phyloP scores from a whole-genome alignment of 768 basidiomycete species.

The Neoboletus brunneissimus region DNA sequence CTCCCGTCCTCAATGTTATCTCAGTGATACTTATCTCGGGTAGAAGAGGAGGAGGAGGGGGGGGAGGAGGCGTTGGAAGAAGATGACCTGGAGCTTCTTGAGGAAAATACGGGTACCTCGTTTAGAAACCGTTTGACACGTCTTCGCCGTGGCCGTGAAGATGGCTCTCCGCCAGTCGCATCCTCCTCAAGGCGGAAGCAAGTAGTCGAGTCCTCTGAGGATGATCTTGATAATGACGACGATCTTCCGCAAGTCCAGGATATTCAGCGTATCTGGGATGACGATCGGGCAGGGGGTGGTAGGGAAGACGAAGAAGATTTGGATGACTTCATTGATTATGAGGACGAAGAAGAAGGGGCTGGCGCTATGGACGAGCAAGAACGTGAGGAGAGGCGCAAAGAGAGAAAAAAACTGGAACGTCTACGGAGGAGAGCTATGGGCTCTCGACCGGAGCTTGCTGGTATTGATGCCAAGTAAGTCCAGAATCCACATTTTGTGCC shows the following conservation, averaged over 20 bases:
- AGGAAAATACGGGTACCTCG: slow-evolving; percentile 81
- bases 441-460: slow-evolving; percentile 67
- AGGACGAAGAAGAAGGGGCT: slow-evolving; percentile 77
- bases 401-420: slow-evolving; percentile 59
- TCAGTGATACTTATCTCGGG: slow-evolving; percentile 8
- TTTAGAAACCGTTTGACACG: slow-evolving; percentile 75
- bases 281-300: slow-evolving; percentile 50
- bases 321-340: slow-evolving; percentile 76
- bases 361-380: slow-evolving; percentile 76
- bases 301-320: slow-evolving; percentile 60
- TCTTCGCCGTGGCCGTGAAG: slow-evolving; percentile 70
- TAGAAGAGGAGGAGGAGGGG: slow-evolving; percentile 58
- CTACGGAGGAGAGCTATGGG: slow-evolving; percentile 65
- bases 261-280: slow-evolving; percentile 76
- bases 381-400: slow-evolving; percentile 69
- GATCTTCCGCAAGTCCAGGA: slow-evolving; percentile 52
- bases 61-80: slow-evolving; percentile 80
- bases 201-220: slow-evolving; percentile 71
- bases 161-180: slow-evolving; percentile 63
- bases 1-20: slow-evolving; percentile 9
- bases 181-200: slow-evolving; percentile 58
- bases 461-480: slow-evolving; percentile 80
- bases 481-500: not conserved
- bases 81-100: slow-evolving; percentile 76
- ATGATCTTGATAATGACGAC: slow-evolving; percentile 62